Evolutionary conservation across 331 rosid species (phyloP).

Genomic region (Pyracantha coccinea): DNA sequence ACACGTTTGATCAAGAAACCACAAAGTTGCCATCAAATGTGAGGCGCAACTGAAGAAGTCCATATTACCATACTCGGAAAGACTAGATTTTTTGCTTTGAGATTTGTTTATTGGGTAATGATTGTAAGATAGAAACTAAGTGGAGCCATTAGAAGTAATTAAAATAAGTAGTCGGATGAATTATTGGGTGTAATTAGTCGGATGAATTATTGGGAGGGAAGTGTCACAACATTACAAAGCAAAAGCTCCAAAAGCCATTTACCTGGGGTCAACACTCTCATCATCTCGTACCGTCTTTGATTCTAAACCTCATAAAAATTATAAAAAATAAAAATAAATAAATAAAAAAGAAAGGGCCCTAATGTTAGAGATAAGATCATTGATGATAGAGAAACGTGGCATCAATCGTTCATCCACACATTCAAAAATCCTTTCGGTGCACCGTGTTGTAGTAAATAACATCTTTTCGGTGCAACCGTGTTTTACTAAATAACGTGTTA

Average conservation of each 20-base stretch:
- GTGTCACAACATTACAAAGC: background rate
- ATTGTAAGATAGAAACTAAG: background rate
- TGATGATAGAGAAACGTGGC: background rate
- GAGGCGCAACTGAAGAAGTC: too few species aligned
- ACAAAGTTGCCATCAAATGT: too few species aligned
- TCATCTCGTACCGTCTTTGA: too few species aligned
- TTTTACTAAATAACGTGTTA: too few species aligned
- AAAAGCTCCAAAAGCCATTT: background rate
- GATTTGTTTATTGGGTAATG: background rate
- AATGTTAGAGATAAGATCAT: background rate
- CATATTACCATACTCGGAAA: too few species aligned
- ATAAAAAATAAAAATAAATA: too few species aligned
- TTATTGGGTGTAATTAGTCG: background rate
- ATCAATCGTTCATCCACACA: background rate
- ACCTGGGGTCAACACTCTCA: background rate
- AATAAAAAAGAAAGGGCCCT: too few species aligned
- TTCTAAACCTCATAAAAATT: background rate
- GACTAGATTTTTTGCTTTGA: background rate
- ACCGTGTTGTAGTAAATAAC: too few species aligned
- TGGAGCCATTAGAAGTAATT: background rate
- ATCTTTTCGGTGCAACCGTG: too few species aligned
- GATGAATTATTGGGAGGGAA: background rate
- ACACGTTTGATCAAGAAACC: too few species aligned
- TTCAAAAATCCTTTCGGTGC: too few species aligned
- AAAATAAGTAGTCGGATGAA: background rate